Evolutionary conservation across 2,329 filamentous ascomycete species (phyloP), one percentile per base, ranked within the genome.

Genomic region (Trichophyton equinum): DNA sequence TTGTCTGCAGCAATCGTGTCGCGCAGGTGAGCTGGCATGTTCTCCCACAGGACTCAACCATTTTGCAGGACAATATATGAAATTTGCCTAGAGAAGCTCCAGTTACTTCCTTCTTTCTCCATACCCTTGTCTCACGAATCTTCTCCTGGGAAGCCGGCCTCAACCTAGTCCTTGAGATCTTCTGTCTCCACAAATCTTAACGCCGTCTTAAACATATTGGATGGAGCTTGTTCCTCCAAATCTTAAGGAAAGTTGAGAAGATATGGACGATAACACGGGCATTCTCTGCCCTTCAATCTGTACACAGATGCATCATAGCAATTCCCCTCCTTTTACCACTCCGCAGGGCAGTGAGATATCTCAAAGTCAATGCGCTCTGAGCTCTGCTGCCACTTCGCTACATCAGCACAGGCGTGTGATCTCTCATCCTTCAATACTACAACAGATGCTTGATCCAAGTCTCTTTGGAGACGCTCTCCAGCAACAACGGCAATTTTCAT

Each of bases 1-100:
- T 65, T 67, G 65, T 65, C 64, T 67, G 63, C 66, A 69, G 65
- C 60, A 62, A 65, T 64, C 66, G 65, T 67, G 64, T 67, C 62
- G 65, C 64, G 64, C 63, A 47, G 64, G 65, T 67, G 67, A 63
- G 67, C 62, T 69, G 68, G 63, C 62, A 64, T 61, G 44, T 60
- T 49, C 58, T 20, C 58, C 63, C 60, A 57, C 47, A 57, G 47
- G 36, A 44, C 55, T 51, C 40, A 64, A 56, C 59, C 38, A 59
- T 60, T 36, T 57, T 60, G 61, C 47, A 60, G 46, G 53, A 57
- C 46, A 38, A 58, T 59, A 53, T 61, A 58, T 60, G 47, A 60
- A 59, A 59, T 60, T 33, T 55, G 56, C 60, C 57, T 63, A 60
- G 60, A 62, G 61, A 59, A 57, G 30, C 58, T 47, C 61, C 61